Percentiles rank a stretch among this genome's conserved stretches.
These are phyloP conservation scores for Volutella citrinella DNA, from an alignment of 2,329 filamentous ascomycete genomes.

Conservation along the genomic window DNA sequence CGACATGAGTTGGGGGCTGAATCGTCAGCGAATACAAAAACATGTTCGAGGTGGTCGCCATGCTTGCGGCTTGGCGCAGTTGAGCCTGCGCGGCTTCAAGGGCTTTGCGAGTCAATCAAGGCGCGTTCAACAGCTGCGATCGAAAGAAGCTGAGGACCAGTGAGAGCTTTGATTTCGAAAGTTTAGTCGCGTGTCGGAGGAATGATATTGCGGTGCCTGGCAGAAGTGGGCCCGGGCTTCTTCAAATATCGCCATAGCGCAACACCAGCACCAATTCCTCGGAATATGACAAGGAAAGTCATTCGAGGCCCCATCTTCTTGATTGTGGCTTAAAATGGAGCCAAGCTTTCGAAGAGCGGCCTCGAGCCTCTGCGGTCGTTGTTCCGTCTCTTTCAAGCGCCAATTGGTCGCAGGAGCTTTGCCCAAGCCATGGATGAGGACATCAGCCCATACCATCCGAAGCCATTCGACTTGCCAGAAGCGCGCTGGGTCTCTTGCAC, in stretches of 20 bases:
- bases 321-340: constrained; percentile 32
- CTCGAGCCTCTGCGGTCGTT: constrained; percentile 38
- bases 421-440: constrained; percentile 24
- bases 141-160: constrained; percentile 16
- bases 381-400: constrained; percentile 33
- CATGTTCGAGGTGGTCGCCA: constrained; percentile 98
- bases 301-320: constrained; percentile 7
- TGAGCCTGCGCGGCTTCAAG: constrained; percentile 46
- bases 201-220: constrained; percentile 34
- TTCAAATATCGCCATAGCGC: constrained; percentile 25
- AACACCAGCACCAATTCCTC: constrained; percentile 14
- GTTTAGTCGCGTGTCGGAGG: constrained; percentile 29
- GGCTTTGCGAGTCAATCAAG: constrained; percentile 25
- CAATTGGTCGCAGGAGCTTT: constrained; percentile 23
- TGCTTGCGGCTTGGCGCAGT: constrained; percentile 53
- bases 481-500: constrained; percentile 12
- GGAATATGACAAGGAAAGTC: constrained; percentile 13
- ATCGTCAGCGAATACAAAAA: constrained; percentile 98
- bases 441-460: constrained; percentile 28
- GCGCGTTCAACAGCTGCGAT: constrained; percentile 23
- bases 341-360: constrained; percentile 38
- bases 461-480: constrained; percentile 27
- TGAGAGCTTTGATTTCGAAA: constrained; percentile 30
- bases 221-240: constrained; percentile 31
- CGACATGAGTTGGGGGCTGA: constrained; percentile 85